Conservation (phyloP, 345 rosid genomes). For the Eucalyptus pauciflora region DNA sequence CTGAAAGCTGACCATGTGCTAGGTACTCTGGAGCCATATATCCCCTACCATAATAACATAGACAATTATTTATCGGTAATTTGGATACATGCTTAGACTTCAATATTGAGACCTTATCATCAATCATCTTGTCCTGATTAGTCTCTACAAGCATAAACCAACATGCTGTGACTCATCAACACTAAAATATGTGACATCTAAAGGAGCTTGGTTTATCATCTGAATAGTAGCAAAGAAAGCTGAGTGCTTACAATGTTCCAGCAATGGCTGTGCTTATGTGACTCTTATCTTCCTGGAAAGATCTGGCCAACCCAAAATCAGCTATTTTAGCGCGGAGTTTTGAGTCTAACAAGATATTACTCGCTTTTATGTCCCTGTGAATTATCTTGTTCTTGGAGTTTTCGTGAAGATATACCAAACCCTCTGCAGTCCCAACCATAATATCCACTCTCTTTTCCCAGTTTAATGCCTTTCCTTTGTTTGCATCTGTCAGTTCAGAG, state of each 20-base stretch:
- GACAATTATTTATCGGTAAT: not conserved
- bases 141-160: not conserved
- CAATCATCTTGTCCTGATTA: not conserved
- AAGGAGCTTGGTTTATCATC: not conserved
- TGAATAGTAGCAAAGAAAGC: not conserved
- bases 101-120: not conserved
- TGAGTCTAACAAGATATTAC: conserved; percentile 73
- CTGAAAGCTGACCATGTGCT: conserved; percentile 87
- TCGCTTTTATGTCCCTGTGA: conserved; percentile 89
- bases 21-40: conserved; percentile 97
- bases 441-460: conserved; percentile 64
- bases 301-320: conserved; percentile 87
- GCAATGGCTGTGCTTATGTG: conserved; percentile 98
- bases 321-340: conserved; percentile 88
- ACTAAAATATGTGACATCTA: not conserved
- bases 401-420: conserved; percentile 77
- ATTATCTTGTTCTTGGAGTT: conserved; percentile 57
- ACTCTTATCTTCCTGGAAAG: conserved; percentile 85
- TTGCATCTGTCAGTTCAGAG: conserved; percentile 30
- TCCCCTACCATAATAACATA: conserved; percentile 26
- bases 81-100: not conserved
- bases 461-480: conserved; percentile 44
- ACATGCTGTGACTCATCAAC: not conserved
- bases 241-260: conserved; percentile 69
- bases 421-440: conserved; percentile 77